Percentiles rank a stretch among this genome's conserved stretches.
These are phyloP conservation scores for Candida easanensis DNA, from an alignment of 805 yeast species.

Conservation along the genomic window DNA sequence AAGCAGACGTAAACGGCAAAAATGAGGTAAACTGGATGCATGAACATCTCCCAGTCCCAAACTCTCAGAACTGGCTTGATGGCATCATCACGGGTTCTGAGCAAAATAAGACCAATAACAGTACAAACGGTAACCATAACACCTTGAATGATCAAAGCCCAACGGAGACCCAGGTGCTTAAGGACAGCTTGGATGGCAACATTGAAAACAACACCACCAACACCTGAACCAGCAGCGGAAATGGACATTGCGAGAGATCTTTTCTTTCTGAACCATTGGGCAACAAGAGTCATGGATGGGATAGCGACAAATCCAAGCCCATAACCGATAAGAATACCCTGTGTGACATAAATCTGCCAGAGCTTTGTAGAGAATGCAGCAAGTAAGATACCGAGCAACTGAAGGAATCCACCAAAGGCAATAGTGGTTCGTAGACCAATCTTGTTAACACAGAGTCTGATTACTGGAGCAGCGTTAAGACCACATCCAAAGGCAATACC, in stretches of 20 bases:
- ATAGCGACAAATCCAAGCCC: slow-evolving; percentile 52
- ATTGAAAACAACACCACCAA: slow-evolving; percentile 43
- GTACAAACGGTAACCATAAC: slow-evolving; percentile 36
- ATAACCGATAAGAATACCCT: slow-evolving; percentile 60
- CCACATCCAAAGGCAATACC: slow-evolving; percentile 62
- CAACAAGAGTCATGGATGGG: slow-evolving; percentile 57
- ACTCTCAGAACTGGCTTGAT: slow-evolving; percentile 35
- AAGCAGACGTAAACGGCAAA: slow-evolving; percentile 40
- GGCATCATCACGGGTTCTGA: slow-evolving; percentile 37
- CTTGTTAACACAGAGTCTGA: slow-evolving; percentile 18
- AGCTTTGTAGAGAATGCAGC: slow-evolving; percentile 57
- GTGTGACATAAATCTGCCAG: slow-evolving; percentile 68
- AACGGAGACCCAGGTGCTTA: slow-evolving; percentile 26
- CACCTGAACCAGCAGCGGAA: slow-evolving; percentile 40
- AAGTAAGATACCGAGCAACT: slow-evolving; percentile 53
- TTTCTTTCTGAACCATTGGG: slow-evolving; percentile 68
- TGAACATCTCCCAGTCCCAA: slow-evolving; percentile 41
- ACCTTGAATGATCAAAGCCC: slow-evolving; percentile 37
- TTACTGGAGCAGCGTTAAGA: slow-evolving; percentile 57
- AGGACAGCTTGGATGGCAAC: slow-evolving; percentile 35
- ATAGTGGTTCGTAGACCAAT: slow-evolving; percentile 44
- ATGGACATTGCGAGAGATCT: slow-evolving; percentile 48
- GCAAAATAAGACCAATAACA: slow-evolving; percentile 31
- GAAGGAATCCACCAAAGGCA: slow-evolving; percentile 46
- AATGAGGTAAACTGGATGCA: slow-evolving; percentile 42